Conservation (phyloP, 495 filamentous ascomycete species). For the Trichocladium uniseriatum region DNA sequence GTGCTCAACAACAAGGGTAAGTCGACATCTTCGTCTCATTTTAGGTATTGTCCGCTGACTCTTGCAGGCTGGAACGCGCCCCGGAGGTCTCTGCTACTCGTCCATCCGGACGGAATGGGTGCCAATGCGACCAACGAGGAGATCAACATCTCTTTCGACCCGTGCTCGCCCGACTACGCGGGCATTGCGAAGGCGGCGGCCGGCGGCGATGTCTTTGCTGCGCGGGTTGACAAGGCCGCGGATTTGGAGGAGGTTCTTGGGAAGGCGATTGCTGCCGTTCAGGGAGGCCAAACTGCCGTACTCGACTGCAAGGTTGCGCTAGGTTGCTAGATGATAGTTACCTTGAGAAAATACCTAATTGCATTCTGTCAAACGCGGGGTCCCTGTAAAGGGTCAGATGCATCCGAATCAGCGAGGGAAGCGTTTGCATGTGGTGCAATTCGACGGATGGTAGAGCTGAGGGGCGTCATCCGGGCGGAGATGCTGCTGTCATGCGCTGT, state of each 20-base stretch:
- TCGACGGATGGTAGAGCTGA: too few species aligned
- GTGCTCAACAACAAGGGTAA: constrained; percentile 85
- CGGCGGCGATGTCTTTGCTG: constrained; percentile 61
- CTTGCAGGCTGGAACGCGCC: constrained; percentile 75
- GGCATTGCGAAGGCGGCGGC: constrained; percentile 83
- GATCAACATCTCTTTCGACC: constrained; percentile 81
- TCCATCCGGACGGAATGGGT: constrained; percentile 74
- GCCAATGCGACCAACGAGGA: constrained; percentile 73
- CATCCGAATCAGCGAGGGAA: too few species aligned
- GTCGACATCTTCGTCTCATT: constrained; percentile 8
- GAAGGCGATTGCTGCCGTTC: constrained; percentile 58
- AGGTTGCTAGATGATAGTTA: constrained; percentile 19
- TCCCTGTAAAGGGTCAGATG: too few species aligned
- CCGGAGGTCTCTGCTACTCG: constrained; percentile 61
- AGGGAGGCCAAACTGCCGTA: constrained; percentile 59
- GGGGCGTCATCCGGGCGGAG: too few species aligned
- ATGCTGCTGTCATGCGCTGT: too few species aligned
- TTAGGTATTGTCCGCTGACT: constrained; percentile 3
- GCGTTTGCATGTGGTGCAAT: too few species aligned
- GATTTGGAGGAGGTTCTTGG: constrained; percentile 53
- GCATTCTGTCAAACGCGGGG: too few species aligned
- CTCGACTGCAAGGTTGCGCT: constrained; percentile 44
- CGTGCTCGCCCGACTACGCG: constrained; percentile 77
- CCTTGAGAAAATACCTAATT: too few species aligned
- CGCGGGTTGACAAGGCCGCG: constrained; percentile 50